Evolutionary conservation across 2,329 filamentous ascomycete genomes (phyloP).

Genomic region (Ophiostoma montium): DNA sequence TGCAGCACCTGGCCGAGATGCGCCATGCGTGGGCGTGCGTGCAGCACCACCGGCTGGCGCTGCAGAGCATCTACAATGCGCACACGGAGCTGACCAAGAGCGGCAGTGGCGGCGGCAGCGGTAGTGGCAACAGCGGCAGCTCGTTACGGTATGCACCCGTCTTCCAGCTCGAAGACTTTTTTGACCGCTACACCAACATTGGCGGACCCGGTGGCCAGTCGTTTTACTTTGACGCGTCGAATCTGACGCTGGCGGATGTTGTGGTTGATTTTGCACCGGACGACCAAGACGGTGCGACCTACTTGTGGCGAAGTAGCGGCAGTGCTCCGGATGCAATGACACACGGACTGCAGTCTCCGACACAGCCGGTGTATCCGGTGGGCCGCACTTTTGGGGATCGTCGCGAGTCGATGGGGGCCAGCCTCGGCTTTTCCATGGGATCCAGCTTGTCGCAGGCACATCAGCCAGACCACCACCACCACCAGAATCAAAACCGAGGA

Average conservation of each 20-base stretch:
- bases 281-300: conserved; percentile 27
- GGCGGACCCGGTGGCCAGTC: conserved; percentile 43
- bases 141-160: conserved; percentile 62
- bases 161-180: conserved; percentile 78
- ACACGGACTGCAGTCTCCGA: not conserved
- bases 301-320: not conserved
- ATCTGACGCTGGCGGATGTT: conserved; percentile 57
- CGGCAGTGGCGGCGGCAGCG: conserved; percentile 33
- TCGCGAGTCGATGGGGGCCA: not conserved
- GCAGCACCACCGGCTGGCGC: conserved; percentile 64
- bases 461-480: not conserved
- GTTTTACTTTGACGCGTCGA: conserved; percentile 56
- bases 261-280: conserved; percentile 46
- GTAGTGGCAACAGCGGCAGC: conserved; percentile 34
- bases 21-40: conserved; percentile 63
- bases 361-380: too few species aligned
- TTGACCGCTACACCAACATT: conserved; percentile 58
- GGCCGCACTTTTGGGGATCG: not conserved
- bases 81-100: conserved; percentile 69
- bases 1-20: conserved; percentile 65
- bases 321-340: not conserved
- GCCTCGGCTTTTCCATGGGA: not conserved
- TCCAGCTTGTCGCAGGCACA: not conserved
- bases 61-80: conserved; percentile 65
- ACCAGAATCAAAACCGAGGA: not conserved